Base-by-base conservation (phyloP, 2,329 filamentous ascomycete genomes). In the Paecilomyces niveus region DNA sequence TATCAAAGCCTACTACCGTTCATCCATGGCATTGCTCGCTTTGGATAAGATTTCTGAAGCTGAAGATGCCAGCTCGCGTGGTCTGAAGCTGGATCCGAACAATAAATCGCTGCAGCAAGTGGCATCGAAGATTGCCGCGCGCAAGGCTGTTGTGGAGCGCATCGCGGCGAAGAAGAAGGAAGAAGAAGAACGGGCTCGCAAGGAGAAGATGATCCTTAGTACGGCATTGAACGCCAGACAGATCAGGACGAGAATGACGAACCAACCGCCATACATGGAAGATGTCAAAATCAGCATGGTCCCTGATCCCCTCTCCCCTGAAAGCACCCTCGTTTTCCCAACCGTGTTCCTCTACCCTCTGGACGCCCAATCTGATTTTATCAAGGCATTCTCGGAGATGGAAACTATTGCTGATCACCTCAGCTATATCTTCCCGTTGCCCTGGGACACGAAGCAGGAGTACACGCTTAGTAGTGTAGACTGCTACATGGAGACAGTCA, bases 1-100 rank as follows among this genome's bases (percentile, higher is more conserved):
- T 72, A 74, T 95, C 68, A 99, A 99, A 78, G 93, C 94, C 1
- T 91, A 87, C 76, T 99, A 95, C 76, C 89, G 94, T 62, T 92
- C 89, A 57, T 85, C 89, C 2, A 81, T 82, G 60, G 93, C 94
- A 3, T 83, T 96, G 58, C 79, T 96, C 26, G 85, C 87, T 1
- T 84, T 97, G 15, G 88, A 89, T 71, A 90, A 90, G 68, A 79
- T 95, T 58, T 74, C 78, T 22, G 92, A 97, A 76, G 92, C 94
- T 2, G 83, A 87, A 64, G 91, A 96, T 72, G 86, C 90, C 3
- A 92, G 89, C 68, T 78, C 82, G 3, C 83, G 85, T 4, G 94
- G 92, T 0, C 79, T 97, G 2, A 79, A 80, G 1, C 73, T 94
- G n/a, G 92, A 95, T 62, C 72, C 82, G 2, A 70, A 75, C 11